A percentile compares a stretch with the other conserved stretches of the same genome.
These are phyloP conservation scores for Chaetomium strumarium DNA, from an alignment of 2,329 filamentous ascomycete species.

Conservation along the genomic window DNA sequence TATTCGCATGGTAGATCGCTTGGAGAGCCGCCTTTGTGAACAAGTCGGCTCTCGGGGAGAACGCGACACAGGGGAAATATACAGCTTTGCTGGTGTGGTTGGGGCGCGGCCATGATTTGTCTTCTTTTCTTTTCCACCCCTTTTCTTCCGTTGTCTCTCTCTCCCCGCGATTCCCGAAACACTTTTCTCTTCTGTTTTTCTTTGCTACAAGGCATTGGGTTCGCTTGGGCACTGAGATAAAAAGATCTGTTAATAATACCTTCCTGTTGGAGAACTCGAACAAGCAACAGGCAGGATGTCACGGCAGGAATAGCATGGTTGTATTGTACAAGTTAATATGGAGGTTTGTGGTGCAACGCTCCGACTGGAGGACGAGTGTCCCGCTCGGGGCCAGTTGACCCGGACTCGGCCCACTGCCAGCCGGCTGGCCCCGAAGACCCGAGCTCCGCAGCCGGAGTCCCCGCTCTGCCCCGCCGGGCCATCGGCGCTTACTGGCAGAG, in stretches of 20 bases:
- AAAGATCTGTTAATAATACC: slow-evolving; percentile 16
- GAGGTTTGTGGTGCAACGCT: not conserved
- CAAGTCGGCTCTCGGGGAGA: too few species aligned
- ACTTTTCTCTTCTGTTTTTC: not conserved
- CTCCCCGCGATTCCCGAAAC: not conserved
- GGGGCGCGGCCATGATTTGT: not conserved
- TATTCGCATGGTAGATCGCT: not conserved
- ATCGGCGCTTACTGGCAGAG: not conserved
- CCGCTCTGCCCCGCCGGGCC: slow-evolving; percentile 3
- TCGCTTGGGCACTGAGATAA: slow-evolving; percentile 9
- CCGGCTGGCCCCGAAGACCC: not conserved
- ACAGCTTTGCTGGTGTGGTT: not conserved
- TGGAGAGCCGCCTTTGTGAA: not conserved
- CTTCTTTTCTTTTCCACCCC: not conserved
- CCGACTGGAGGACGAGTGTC: not conserved
- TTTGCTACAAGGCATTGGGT: slow-evolving; percentile 4
- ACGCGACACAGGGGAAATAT: not conserved
- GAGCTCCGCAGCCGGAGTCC: slow-evolving; percentile 1
- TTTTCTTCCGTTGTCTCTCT: not conserved
- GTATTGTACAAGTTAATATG: not conserved
- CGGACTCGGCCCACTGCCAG: not conserved
- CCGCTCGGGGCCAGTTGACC: not conserved
- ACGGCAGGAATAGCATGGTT: not conserved
- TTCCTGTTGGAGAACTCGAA: not conserved
- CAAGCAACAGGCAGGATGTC: not conserved